Conservation (phyloP, 805 yeast species). For the Saccharomycopsis fermentans region DNA sequence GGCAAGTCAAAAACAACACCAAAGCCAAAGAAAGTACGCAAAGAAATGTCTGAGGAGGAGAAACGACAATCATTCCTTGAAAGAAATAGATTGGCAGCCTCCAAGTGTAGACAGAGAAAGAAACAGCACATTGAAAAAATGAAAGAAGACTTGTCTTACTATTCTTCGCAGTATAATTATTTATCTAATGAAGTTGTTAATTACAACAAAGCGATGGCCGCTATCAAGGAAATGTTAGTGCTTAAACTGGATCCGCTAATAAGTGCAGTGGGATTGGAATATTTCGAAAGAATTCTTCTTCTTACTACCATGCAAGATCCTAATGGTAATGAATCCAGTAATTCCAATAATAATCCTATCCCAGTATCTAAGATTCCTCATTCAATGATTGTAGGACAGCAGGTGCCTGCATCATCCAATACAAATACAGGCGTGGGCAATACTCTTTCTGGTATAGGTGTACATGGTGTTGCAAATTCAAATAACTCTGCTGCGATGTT, state of each 20-base stretch:
- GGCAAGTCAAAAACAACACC: constrained; percentile 19
- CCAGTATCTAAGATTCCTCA: background rate
- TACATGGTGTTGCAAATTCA: background rate
- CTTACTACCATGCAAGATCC: constrained; percentile 18
- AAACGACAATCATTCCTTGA: constrained; percentile 73
- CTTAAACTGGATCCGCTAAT: constrained; percentile 43
- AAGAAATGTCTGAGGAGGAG: constrained; percentile 56
- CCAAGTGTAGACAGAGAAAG: constrained; percentile 90
- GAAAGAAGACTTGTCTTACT: constrained; percentile 68
- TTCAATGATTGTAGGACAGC: background rate
- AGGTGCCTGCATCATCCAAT: background rate
- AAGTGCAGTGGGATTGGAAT: constrained; percentile 39
- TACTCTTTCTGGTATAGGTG: background rate
- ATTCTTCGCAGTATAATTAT: constrained; percentile 59
- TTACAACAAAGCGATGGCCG: constrained; percentile 47
- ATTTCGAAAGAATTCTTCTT: constrained; percentile 29
- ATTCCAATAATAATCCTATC: background rate
- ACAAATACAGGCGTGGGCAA: background rate
- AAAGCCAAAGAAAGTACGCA: constrained; percentile 32
- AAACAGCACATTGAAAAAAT: constrained; percentile 78
- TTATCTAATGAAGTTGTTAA: constrained; percentile 48
- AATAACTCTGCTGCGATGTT: background rate
- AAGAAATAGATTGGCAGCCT: constrained; percentile 89
- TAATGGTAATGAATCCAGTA: background rate
- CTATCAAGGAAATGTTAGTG: constrained; percentile 36